Conservation (phyloP, 139 green algal species). For the Penium margaritaceum region DNA sequence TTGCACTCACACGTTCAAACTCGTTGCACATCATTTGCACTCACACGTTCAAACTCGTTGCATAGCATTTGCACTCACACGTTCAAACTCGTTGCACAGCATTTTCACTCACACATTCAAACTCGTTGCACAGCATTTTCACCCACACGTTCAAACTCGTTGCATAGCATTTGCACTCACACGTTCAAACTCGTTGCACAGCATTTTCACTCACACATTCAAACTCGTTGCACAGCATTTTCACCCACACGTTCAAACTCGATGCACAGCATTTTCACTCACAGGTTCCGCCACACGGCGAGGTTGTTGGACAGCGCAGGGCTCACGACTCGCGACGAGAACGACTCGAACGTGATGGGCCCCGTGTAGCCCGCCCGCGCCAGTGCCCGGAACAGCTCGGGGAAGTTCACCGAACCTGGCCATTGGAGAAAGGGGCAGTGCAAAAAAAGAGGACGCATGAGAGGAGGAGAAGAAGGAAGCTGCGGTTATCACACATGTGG, state of each 20-base stretch:
- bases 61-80: too few relatives aligned
- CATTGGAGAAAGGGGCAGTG: too few relatives aligned
- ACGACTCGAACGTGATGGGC: slow-evolving; percentile 46
- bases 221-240: background rate
- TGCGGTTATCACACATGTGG: background rate
- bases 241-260: background rate
- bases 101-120: too few relatives aligned
- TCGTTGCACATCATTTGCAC: too few relatives aligned
- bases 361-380: slow-evolving; percentile 23
- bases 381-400: slow-evolving; percentile 24
- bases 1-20: too few relatives aligned
- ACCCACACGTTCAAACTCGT: background rate
- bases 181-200: background rate
- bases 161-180: background rate
- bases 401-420: slow-evolving; percentile 25
- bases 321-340: slow-evolving; percentile 35
- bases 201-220: background rate
- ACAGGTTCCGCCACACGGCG: slow-evolving; percentile 43
- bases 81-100: too few relatives aligned
- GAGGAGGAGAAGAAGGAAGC: background rate
- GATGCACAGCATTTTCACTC: background rate
- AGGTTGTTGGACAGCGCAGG: slow-evolving; percentile 31
- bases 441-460: background rate
- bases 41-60: too few relatives aligned
- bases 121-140: background rate